These are phyloP conservation scores for Euphorbia pulcherrima DNA, from an alignment of 345 rosid genomes.

Conservation along the genomic window DNA sequence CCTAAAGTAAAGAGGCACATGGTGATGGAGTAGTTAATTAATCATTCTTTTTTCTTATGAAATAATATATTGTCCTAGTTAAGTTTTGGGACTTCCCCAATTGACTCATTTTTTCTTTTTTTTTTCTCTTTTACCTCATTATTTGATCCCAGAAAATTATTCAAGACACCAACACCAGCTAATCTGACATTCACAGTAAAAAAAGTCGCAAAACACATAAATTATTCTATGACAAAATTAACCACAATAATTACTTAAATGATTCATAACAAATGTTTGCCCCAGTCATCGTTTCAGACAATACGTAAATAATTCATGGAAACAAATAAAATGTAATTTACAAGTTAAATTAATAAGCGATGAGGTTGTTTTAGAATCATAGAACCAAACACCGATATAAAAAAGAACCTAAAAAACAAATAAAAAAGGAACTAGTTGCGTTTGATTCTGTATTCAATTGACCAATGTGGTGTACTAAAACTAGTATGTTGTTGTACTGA, in stretches of 20 bases:
- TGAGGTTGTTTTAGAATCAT: too few species aligned
- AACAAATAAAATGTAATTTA: too few species aligned
- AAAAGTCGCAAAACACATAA: not conserved
- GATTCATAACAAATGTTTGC: not conserved
- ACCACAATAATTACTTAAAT: not conserved
- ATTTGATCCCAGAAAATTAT: not conserved
- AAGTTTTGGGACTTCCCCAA: not conserved
- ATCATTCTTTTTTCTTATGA: not conserved
- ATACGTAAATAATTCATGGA: too few species aligned
- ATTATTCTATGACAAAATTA: not conserved
- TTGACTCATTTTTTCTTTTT: not conserved
- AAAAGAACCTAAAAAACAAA: too few species aligned
- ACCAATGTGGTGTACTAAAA: not conserved
- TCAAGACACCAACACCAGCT: not conserved
- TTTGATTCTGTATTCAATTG: not conserved
- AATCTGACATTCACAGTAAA: not conserved
- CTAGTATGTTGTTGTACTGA: too few species aligned
- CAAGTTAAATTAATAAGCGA: too few species aligned
- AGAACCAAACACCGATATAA: too few species aligned
- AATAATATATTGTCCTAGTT: conserved; percentile 1
- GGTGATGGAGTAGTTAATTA: too few species aligned
- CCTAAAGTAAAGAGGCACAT: too few species aligned
- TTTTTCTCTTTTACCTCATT: not conserved
- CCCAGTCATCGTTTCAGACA: not conserved
- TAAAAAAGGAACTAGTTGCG: too few species aligned